Evolutionary conservation across 352 stramenopile species (phyloP).

Genomic region (Phytopythium vexans): DNA sequence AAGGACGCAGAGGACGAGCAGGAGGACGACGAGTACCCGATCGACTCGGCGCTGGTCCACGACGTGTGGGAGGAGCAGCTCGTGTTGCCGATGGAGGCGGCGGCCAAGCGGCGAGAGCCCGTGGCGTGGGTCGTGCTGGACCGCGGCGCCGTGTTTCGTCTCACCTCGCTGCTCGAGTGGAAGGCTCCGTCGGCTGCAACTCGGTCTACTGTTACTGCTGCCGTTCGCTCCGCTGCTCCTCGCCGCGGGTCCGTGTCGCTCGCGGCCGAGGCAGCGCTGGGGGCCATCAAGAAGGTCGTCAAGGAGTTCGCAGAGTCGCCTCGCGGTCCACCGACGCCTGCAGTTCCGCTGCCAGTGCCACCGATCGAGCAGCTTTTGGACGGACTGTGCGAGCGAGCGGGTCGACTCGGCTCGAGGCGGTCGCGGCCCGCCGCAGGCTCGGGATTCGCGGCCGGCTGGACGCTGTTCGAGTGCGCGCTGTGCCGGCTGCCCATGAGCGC

Average conservation of each 20-base stretch:
- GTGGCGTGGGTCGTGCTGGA: slow-evolving; percentile 38
- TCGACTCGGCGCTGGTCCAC: slow-evolving; percentile 21
- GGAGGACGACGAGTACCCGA: slow-evolving; percentile 15
- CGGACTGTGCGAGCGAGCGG: slow-evolving; percentile 10
- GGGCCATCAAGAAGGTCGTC: neutral
- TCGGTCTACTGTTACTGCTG: neutral
- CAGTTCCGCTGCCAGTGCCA: neutral
- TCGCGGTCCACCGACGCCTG: neutral
- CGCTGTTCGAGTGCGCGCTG: slow-evolving; percentile 38
- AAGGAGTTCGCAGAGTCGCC: slow-evolving; percentile 1
- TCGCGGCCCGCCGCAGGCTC: neutral
- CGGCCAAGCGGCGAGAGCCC: slow-evolving; percentile 11
- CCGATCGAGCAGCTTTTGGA: slow-evolving; percentile 9
- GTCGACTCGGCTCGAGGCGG: neutral
- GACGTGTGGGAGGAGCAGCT: slow-evolving; percentile 30
- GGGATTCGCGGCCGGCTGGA: slow-evolving; percentile 8
- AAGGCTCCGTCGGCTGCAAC: neutral
- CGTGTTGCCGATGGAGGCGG: slow-evolving; percentile 31
- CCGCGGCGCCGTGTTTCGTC: slow-evolving; percentile 17
- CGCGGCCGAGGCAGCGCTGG: neutral
- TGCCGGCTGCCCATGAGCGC: slow-evolving; percentile 40
- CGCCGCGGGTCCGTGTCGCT: neutral
- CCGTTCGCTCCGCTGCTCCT: neutral
- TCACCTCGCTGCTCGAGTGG: slow-evolving; percentile 26
- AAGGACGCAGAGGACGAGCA: slow-evolving; percentile 7